phyloP scores from a whole-genome alignment of 805 yeast genomes.

The Starmerella sp. region DNA sequence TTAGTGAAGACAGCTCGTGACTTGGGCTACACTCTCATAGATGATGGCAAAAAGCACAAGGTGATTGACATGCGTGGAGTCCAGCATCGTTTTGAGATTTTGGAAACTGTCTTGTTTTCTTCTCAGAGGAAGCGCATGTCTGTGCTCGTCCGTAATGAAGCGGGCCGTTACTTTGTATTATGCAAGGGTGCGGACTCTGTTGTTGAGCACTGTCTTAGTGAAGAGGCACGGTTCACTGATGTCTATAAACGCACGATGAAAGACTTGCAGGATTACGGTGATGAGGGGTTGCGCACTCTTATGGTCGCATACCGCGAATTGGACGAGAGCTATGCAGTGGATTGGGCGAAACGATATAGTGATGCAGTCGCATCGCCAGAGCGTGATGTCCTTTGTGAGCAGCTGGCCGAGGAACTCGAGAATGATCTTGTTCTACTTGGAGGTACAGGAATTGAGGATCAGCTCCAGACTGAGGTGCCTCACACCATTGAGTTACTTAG shows the following conservation, averaged over 20 bases:
- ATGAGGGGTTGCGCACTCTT: constrained; percentile 67
- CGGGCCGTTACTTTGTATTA: constrained; percentile 36
- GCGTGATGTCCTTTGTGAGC: constrained; percentile 47
- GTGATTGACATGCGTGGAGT: constrained; percentile 38
- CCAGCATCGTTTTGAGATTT: constrained; percentile 36
- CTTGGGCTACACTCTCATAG: constrained; percentile 53
- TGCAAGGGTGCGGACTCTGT: constrained; percentile 72
- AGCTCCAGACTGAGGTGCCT: constrained; percentile 69
- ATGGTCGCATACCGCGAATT: constrained; percentile 55
- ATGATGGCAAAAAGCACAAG: constrained; percentile 41
- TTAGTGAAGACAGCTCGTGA: constrained; percentile 67
- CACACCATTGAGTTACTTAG: constrained; percentile 55
- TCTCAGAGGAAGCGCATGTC: constrained; percentile 73
- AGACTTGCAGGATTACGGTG: constrained; percentile 58
- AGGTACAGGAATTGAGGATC: constrained; percentile 74
- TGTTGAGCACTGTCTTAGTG: constrained; percentile 41
- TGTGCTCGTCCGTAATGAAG: constrained; percentile 44
- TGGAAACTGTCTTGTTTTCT: constrained; percentile 51
- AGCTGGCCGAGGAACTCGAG: constrained; percentile 50
- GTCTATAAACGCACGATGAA: constrained; percentile 42
- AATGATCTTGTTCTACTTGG: constrained; percentile 47
- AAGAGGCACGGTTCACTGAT: constrained; percentile 28
- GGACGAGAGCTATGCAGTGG: constrained; percentile 34
- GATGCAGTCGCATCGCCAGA: constrained; percentile 42
- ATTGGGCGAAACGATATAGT: constrained; percentile 46